These are phyloP conservation scores for Torrubiella hemipterigena DNA, from an alignment of 2,329 filamentous ascomycete genomes.

Conservation along the genomic window DNA sequence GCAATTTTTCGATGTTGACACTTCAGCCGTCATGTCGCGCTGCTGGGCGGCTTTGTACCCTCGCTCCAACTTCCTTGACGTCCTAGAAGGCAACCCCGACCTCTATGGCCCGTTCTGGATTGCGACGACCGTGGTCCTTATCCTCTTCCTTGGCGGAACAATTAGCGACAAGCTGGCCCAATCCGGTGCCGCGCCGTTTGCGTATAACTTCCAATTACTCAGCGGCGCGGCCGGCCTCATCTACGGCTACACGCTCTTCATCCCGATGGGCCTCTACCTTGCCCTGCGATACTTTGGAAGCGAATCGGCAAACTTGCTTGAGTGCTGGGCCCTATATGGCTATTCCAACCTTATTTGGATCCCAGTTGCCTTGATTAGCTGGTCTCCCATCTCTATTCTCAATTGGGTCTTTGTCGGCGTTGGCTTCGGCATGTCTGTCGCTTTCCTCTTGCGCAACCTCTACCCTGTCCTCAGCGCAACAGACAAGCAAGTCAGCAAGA, in stretches of 20 bases:
- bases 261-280: constrained; percentile 77
- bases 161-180: constrained; percentile 80
- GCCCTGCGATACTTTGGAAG: constrained; percentile 91
- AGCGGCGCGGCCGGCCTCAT: constrained; percentile 85
- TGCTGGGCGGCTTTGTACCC: constrained; percentile 86
- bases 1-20: constrained; percentile 98
- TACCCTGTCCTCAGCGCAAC: constrained; percentile 89
- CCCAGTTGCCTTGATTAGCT: constrained; percentile 80
- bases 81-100: constrained; percentile 92
- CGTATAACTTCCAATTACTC: constrained; percentile 82
- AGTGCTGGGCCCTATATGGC: constrained; percentile 92
- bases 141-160: constrained; percentile 88
- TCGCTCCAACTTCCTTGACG: constrained; percentile 88
- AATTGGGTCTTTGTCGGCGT: constrained; percentile 92
- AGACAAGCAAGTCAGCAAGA: constrained; percentile 82
- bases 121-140: constrained; percentile 91
- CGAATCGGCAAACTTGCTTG: constrained; percentile 82
- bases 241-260: constrained; percentile 86
- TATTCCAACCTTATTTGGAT: constrained; percentile 98
- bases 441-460: constrained; percentile 74
- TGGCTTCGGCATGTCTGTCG: constrained; percentile 71
- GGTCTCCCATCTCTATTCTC: constrained; percentile 72
- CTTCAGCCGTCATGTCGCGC: constrained; percentile 72
- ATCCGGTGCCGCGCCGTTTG: constrained; percentile 59
- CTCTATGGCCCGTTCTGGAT: constrained; percentile 98